Base-by-base conservation (phyloP, 352 stramenopile genomes). In the Globisporangium paroecandrum region DNA sequence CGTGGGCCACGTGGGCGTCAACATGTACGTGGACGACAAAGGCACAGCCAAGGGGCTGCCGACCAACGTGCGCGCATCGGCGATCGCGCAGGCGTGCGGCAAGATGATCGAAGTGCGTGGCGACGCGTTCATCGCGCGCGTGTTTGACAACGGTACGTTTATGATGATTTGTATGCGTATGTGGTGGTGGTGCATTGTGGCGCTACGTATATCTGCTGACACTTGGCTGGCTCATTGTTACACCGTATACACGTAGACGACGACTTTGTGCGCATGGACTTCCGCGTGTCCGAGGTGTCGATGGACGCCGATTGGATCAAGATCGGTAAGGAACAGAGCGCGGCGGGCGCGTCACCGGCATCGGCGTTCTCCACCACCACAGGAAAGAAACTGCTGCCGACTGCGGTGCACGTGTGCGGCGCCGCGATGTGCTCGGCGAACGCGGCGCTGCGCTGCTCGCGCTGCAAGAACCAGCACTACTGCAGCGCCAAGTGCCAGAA, bases 11-110 rank as follows among this genome's bases (percentile, higher is more conserved):
- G 71, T 97, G 15, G 87, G 87, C 20, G 64, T 97, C 54, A 97
- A 95, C 72, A 89, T 97, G 82, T 97, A 97, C 69, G 89, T 97
- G 57, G 89, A 97, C 69, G 89, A 97, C 74, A 97, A 94, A 68
- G 89, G 89, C 62, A 94, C 88, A 13, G 86, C 89, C 57, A 97
- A 97, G 73, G 83, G 82, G 1, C 69, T 96, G 20, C 73, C 87
- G 10, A 85, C 82, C 36, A 97, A 97, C 49, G 66, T 82, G 38
- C 88, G 89, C 53, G 89, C 89, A 8, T 93, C 83, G 18, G 82
- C 87, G 18, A 93, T 97, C 61, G 85, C 81, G 6, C 83, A 93
- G 69, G 86, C 85, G 1, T 95, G 88, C 64, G 87, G 88, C 27
- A 89, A 88, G 63, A 83, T 91, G 78, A 73, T 94, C 57, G 84